Evolutionary conservation across 495 filamentous ascomycete species (phyloP).

Genomic region (Hypoxylon intermedium): DNA sequence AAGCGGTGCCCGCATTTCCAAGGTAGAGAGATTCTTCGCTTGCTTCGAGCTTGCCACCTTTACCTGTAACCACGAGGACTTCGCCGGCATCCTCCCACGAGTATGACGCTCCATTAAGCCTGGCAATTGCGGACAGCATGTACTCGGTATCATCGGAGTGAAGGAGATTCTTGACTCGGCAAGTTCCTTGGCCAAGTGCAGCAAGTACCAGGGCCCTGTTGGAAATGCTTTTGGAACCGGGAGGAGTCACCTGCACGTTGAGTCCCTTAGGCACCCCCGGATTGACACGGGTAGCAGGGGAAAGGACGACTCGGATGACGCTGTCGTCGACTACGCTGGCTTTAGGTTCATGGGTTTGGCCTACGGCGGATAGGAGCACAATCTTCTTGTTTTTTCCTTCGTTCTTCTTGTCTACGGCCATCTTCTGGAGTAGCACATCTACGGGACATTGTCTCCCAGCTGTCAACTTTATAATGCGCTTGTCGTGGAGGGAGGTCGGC

Average conservation of each 20-base stretch:
- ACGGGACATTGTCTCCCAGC: slow-evolving; percentile 91
- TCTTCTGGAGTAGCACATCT: slow-evolving; percentile 84
- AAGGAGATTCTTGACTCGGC: slow-evolving; percentile 86
- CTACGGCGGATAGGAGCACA: slow-evolving; percentile 92
- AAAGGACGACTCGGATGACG: slow-evolving; percentile 83
- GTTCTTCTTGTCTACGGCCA: slow-evolving; percentile 99
- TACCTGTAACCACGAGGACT: slow-evolving; percentile 87
- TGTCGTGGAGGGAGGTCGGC: slow-evolving; percentile 84
- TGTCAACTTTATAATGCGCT: slow-evolving; percentile 82
- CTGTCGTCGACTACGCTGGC: slow-evolving; percentile 87
- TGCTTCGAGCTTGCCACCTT: slow-evolving; percentile 82
- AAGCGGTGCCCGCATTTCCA: slow-evolving; percentile 95
- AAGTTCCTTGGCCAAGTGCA: slow-evolving; percentile 85
- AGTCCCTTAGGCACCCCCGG: slow-evolving; percentile 69
- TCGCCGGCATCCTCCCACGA: slow-evolving; percentile 93
- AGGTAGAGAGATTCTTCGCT: slow-evolving; percentile 82
- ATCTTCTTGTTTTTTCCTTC: slow-evolving; percentile 95
- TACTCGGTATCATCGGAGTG: slow-evolving; percentile 97
- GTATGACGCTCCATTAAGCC: slow-evolving; percentile 87
- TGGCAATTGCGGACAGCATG: slow-evolving; percentile 88
- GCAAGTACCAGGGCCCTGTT: slow-evolving; percentile 94
- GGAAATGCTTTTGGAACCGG: slow-evolving; percentile 97
- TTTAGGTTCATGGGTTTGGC: slow-evolving; percentile 81
- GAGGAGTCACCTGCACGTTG: slow-evolving; percentile 80
- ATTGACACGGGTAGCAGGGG: slow-evolving; percentile 75